These are phyloP conservation scores for Melanogaster broomeanus DNA, from an alignment of 768 basidiomycete genomes.

Conservation along the genomic window DNA sequence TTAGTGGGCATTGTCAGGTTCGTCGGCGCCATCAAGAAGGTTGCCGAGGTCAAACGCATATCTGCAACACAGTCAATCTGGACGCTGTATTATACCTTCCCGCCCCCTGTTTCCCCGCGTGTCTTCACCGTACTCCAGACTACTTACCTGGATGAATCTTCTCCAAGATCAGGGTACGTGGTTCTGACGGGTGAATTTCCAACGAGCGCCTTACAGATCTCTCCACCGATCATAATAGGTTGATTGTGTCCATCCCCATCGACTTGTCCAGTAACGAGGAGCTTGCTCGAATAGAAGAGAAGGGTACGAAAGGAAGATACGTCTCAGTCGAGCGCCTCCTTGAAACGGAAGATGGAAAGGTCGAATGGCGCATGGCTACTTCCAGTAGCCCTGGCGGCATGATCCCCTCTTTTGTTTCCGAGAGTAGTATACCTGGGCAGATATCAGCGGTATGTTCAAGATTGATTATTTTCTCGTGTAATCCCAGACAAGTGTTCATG, in stretches of 20 bases:
- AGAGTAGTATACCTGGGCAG: conserved; percentile 58
- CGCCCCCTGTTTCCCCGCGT: conserved; percentile 68
- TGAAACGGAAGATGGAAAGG: conserved; percentile 61
- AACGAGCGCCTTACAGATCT: background rate
- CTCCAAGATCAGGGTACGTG: conserved; percentile 62
- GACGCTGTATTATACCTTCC: conserved; percentile 73
- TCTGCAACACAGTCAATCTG: conserved; percentile 68
- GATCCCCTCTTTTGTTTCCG: conserved; percentile 65
- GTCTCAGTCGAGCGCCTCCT: conserved; percentile 66
- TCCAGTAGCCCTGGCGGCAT: conserved; percentile 70
- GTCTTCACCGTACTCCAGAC: conserved; percentile 77
- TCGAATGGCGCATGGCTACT: conserved; percentile 83
- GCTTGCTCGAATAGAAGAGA: conserved; percentile 60
- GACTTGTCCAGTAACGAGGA: conserved; percentile 62
- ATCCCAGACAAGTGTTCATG: conserved; percentile 1
- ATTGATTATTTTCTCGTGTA: background rate
- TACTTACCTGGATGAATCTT: conserved; percentile 48
- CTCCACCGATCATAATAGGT: conserved; percentile 14
- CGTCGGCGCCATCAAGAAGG: conserved; percentile 65
- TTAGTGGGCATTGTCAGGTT: conserved; percentile 45
- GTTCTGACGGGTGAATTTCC: background rate
- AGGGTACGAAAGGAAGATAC: conserved; percentile 67
- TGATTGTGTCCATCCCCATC: conserved; percentile 64
- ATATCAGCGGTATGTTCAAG: conserved; percentile 56
- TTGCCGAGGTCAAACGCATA: conserved; percentile 58